Percentiles rank a stretch among this genome's conserved stretches.
Conservation (phyloP, 2,329 filamentous ascomycete species). For the Botryosphaeria dothidea region DNA sequence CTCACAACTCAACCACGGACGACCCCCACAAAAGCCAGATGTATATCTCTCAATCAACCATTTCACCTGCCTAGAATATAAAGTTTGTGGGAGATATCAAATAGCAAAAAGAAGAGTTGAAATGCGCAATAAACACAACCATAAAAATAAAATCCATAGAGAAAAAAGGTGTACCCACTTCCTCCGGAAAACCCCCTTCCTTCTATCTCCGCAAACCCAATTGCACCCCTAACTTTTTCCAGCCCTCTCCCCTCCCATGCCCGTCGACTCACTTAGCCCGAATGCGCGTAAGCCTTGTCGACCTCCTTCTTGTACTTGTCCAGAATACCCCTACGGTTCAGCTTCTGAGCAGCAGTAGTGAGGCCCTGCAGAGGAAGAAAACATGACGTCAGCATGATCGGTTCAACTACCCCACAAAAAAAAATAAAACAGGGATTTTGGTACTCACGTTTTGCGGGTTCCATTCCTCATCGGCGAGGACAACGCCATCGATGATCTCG, state of each 20-base stretch:
- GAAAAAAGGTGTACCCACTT: not conserved
- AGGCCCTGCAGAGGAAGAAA: conserved; percentile 46
- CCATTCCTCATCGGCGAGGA: conserved; percentile 84
- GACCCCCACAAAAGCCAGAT: not conserved
- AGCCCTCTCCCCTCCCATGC: not conserved
- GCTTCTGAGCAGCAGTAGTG: conserved; percentile 55
- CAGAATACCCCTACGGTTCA: conserved; percentile 52
- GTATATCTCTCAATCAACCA: not conserved
- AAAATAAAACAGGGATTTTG: not conserved
- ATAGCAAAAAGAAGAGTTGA: not conserved
- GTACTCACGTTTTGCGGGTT: conserved; percentile 76
- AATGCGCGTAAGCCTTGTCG: conserved; percentile 45
- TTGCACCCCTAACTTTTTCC: not conserved
- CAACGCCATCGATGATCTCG: conserved; percentile 75
- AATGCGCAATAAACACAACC: no score
- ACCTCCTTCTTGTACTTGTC: conserved; percentile 55
- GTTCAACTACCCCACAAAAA: not conserved
- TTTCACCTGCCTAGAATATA: not conserved
- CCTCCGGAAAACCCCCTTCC: not conserved
- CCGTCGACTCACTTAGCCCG: conserved; percentile 5
- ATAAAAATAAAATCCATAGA: not conserved
- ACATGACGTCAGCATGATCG: conserved; percentile 25
- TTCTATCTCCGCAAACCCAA: not conserved
- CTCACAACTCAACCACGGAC: not conserved
- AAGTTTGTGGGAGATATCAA: not conserved